Evolutionary conservation across 78 protist genomes (phyloP), one percentile per base, ranked within the genome.

Genomic region (Reticulomyxa filosa): DNA sequence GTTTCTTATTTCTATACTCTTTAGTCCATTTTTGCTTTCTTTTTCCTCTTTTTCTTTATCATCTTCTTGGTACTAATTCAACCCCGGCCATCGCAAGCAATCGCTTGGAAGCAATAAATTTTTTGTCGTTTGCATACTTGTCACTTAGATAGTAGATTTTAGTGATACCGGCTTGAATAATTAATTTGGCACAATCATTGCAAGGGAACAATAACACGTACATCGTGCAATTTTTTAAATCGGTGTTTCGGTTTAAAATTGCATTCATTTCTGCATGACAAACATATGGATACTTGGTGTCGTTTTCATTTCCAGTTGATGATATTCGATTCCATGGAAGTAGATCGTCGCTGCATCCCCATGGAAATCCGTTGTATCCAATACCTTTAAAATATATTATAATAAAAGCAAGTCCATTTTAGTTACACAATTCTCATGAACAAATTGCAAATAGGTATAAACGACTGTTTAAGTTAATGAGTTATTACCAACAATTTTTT

Each of bases 321-420:
- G 0, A 20, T 4, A 25, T 56, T 1, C 65, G 36, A 52, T 30
- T 25, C 77, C 77, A 73, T 1, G 77, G 72, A 25, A 76, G 72
- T 3, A 11, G 46, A 62, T 81, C 82, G 36, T 81, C 86, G 64
- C 25, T 6, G 72, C 78, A 73, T 3, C 86, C 86, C n/a, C 26
- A 39, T 3, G 86, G 86, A 69, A 81, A 70, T 2, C 86, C 86
- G 50, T 81, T 81, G 72, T 81, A 81, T 29, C 86, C 86, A 22
- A 81, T 76, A 20, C n/a, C n/a, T n/a, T n/a, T n/a, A n/a, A n/a
- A n/a, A n/a, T n/a, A n/a, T n/a, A n/a, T n/a, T n/a, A n/a, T n/a
- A n/a, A n/a, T n/a, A n/a, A n/a, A n/a, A n/a, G n/a, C n/a, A n/a
- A n/a, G n/a, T n/a, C n/a, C n/a, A n/a, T n/a, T n/a, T n/a, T n/a